Conservation (phyloP, 495 filamentous ascomycete genomes). For the Amphirosellinia nigrospora region DNA sequence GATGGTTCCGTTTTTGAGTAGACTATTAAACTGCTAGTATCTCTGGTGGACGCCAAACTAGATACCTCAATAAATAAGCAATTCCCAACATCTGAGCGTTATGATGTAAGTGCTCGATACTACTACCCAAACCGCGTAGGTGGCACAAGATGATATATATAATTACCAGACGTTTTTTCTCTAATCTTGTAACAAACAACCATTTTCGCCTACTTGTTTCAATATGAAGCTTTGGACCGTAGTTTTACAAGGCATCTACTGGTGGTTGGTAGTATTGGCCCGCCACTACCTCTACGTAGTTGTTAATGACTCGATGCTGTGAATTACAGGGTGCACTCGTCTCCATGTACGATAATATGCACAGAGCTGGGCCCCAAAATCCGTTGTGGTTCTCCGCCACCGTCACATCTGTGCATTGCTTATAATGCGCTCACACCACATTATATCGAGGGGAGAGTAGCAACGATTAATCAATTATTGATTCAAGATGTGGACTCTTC, state of each 20-base stretch:
- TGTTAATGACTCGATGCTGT: conserved; percentile 7
- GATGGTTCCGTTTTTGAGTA: neutral
- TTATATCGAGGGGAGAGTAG: neutral
- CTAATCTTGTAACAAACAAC: neutral
- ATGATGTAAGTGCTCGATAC: neutral
- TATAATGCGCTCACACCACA: conserved; percentile 2
- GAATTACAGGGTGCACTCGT: neutral
- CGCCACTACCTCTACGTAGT: neutral
- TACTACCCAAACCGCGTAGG: neutral
- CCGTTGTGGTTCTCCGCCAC: conserved; percentile 10
- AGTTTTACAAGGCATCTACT: too few relatives aligned
- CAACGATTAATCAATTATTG: conserved; percentile 11
- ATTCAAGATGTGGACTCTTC: conserved; percentile 2
- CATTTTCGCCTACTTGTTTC: neutral
- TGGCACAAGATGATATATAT: neutral
- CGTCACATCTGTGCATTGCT: conserved; percentile 10
- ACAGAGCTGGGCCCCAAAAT: conserved; percentile 12
- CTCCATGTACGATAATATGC: neutral
- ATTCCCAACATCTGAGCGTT: neutral
- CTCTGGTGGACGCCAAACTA: neutral
- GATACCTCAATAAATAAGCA: neutral
- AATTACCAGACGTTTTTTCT: neutral
- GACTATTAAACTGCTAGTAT: neutral
- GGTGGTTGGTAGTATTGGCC: neutral
- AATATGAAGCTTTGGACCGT: neutral